Percentiles rank a stretch among this genome's conserved stretches.
These are phyloP conservation scores for Fusarium sp. DNA, from an alignment of 2,329 filamentous ascomycete species.

Conservation along the genomic window DNA sequence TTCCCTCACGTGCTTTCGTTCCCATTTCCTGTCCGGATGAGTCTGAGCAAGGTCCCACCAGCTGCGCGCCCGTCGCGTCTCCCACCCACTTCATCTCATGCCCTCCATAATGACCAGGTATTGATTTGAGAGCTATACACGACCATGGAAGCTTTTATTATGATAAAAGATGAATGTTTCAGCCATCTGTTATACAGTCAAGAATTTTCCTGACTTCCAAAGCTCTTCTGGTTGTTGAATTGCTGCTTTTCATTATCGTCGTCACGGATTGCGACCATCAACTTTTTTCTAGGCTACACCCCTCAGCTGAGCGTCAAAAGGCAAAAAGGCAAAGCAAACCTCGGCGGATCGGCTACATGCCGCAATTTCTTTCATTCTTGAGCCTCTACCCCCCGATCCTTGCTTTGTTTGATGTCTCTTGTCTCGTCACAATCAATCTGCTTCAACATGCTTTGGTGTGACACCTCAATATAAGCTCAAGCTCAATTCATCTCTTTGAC, in stretches of 20 bases:
- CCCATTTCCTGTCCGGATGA: constrained; percentile 57
- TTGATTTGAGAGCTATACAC: constrained; percentile 19
- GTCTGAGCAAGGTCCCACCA: constrained; percentile 48
- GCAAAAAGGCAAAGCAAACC: constrained; percentile 43
- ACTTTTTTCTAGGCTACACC: constrained; percentile 41
- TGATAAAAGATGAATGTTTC: constrained; percentile 18
- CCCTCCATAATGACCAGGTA: constrained; percentile 50
- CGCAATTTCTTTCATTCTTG: constrained; percentile 48
- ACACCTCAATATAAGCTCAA: constrained; percentile 14
- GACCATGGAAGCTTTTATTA: constrained; percentile 48
- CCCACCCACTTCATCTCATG: constrained; percentile 56
- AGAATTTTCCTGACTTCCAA: constrained; percentile 44
- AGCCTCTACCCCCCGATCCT: constrained; percentile 26
- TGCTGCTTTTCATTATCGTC: constrained; percentile 19
- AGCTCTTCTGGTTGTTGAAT: constrained; percentile 39
- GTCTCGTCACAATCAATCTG: constrained; percentile 29
- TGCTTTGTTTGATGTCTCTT: constrained; percentile 33
- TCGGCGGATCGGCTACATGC: constrained; percentile 45
- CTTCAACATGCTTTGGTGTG: constrained; percentile 5
- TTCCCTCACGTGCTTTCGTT: constrained; percentile 60
- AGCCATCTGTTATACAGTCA: fast-evolving
- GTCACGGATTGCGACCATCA: constrained; percentile 21
- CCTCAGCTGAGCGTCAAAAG: constrained; percentile 42
- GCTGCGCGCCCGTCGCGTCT: constrained; percentile 60
- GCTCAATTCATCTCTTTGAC: constrained; percentile 22